phyloP scores from a whole-genome alignment of 768 basidiomycete species.

The Serendipita sp. region DNA sequence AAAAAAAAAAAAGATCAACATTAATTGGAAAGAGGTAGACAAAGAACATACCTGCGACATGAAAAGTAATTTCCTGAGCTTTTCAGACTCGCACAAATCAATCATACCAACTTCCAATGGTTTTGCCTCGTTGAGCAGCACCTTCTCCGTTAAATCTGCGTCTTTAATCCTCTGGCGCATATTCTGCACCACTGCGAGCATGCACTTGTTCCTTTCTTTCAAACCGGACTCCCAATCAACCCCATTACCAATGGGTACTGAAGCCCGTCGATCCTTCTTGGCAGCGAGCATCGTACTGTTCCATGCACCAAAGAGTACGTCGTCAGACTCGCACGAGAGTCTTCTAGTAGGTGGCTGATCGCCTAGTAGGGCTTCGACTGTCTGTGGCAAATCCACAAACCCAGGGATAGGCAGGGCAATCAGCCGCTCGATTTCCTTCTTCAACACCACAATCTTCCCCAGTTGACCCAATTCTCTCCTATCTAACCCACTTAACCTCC shows the following conservation, averaged over 20 bases:
- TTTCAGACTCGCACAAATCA: constrained; percentile 27
- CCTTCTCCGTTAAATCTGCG: constrained; percentile 11
- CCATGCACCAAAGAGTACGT: constrained; percentile 23
- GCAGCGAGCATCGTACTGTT: constrained; percentile 6
- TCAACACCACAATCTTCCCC: constrained; percentile 28
- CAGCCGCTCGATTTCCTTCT: constrained; percentile 29
- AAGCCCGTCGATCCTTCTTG: constrained; percentile 12
- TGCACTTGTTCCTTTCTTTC: constrained; percentile 20
- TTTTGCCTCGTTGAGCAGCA: constrained; percentile 31
- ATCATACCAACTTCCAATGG: constrained; percentile 26
- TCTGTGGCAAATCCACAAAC: constrained; percentile 32
- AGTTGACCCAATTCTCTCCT: constrained; percentile 26
- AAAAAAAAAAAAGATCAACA: too few relatives aligned
- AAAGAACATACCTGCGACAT: constrained; percentile 30
- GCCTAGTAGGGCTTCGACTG: constrained; percentile 19
- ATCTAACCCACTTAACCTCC: constrained; percentile 9
- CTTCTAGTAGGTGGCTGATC: neutral
- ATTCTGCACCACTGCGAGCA: constrained; percentile 22
- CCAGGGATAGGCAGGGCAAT: constrained; percentile 34
- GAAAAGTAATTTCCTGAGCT: constrained; percentile 33
- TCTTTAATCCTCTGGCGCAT: constrained; percentile 19
- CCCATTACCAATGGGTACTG: constrained; percentile 15
- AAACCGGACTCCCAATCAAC: neutral
- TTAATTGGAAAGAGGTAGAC: too few relatives aligned
- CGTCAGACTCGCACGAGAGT: constrained; percentile 23